Conservation (phyloP, 2,329 filamentous ascomycete species). For the Pseudodiploospora longispora region DNA sequence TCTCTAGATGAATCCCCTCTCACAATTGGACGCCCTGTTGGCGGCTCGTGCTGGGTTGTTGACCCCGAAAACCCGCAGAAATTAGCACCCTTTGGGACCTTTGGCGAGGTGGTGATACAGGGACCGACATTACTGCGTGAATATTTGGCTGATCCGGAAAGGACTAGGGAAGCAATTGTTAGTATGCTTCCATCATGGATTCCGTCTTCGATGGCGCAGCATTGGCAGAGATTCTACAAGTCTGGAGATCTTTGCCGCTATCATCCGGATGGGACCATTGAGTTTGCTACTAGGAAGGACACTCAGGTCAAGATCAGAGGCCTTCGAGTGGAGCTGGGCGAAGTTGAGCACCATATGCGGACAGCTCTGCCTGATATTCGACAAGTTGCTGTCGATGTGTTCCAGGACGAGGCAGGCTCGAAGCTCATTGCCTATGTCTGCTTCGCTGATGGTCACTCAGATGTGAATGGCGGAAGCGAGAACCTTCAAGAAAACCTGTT, state of each 20-base stretch:
- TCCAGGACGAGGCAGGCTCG: constrained; percentile 3
- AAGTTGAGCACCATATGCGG: constrained; percentile 10
- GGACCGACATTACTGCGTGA: constrained; percentile 35
- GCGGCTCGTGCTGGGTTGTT: constrained; percentile 7
- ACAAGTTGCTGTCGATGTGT: constrained; percentile 7
- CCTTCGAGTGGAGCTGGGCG: constrained; percentile 13
- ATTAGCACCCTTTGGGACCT: constrained; percentile 5
- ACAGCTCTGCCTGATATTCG: constrained; percentile 2
- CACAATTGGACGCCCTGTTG: constrained; percentile 6
- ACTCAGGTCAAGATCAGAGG: constrained; percentile 16
- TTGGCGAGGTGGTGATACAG: constrained; percentile 12
- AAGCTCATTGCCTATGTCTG: constrained; percentile 6
- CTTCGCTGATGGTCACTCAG: constrained; percentile 6
- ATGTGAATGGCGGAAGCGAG: not conserved
- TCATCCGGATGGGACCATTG: constrained; percentile 11
- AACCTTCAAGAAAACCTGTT: constrained; percentile 1
- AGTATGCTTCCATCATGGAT: constrained; percentile 1
- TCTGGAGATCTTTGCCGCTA: constrained; percentile 13
- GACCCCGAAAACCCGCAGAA: constrained; percentile 4
- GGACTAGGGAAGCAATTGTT: constrained; percentile 4
- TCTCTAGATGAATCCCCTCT: constrained; percentile 3
- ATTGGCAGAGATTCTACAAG: constrained; percentile 9
- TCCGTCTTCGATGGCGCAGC: not conserved
- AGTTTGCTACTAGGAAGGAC: constrained; percentile 14
- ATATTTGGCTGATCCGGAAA: constrained; percentile 23